Evolutionary conservation across 495 filamentous ascomycete genomes (phyloP).

Genomic region (Penicillium subrubescens): DNA sequence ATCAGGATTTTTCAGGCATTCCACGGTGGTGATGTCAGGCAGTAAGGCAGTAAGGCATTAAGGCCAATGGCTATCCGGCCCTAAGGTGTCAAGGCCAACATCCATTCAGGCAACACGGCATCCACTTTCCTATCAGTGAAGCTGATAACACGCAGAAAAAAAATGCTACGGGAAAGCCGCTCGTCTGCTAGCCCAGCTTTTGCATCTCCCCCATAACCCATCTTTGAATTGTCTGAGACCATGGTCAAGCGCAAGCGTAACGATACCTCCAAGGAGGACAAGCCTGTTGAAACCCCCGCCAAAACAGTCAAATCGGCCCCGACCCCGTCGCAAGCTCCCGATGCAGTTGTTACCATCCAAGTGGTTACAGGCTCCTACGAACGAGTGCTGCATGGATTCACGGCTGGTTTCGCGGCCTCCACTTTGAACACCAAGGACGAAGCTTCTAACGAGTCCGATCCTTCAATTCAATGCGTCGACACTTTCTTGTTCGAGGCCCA

Average conservation of each 20-base stretch:
- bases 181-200: constrained; percentile 18
- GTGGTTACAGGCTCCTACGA: constrained; percentile 96
- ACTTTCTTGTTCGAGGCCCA: constrained; percentile 97
- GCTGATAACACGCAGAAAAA: constrained; percentile 30
- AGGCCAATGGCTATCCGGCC: constrained; percentile 17
- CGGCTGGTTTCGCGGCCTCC: constrained; percentile 62
- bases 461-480: constrained; percentile 73
- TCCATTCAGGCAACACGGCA: constrained; percentile 7
- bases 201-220: constrained; percentile 7
- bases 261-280: constrained; percentile 36
- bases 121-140: constrained; percentile 18
- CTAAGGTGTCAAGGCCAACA: background rate
- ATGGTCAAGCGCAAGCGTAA: constrained; percentile 83
- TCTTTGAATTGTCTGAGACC: constrained; percentile 10
- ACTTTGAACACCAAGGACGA: constrained; percentile 26
- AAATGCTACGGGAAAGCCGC: constrained; percentile 22
- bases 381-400: constrained; percentile 87
- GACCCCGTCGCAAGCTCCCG: constrained; percentile 25
- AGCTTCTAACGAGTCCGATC: constrained; percentile 26
- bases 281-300: constrained; percentile 28
- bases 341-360: constrained; percentile 65
- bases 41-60: background rate
- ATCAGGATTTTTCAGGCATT: constrained; percentile 3
- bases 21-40: background rate
- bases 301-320: constrained; percentile 41